Evolutionary conservation across 176 grass and related monocot genomes (phyloP), one percentile per base, ranked within the genome.

Genomic region (Rhynchospora breviuscula): DNA sequence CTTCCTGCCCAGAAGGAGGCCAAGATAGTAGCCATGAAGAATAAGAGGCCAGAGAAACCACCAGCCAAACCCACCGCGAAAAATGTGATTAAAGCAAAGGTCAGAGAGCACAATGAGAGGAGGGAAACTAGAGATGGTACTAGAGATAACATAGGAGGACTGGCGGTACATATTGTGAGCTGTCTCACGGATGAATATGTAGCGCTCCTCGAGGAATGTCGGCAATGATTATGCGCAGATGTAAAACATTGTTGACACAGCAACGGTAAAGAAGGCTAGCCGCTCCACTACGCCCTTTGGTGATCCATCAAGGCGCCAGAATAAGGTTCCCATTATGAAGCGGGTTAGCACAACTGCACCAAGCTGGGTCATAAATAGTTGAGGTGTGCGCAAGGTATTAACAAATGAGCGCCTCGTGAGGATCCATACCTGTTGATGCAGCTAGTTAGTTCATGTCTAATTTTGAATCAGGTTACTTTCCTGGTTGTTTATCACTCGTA

Each of bases 221-320:
- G 85, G 85, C 25, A 87, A 57, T 13, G 86, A 77, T 19, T 87
- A 69, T 40, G 86, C 80, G 72, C 80, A 83, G 6, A 78, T 83
- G 86, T 83, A 87, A 80, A 87, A 68, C 86, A 87, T 87, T 48
- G 69, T 83, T 9, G 68, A 84, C 69, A 87, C 81, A 8, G 79
- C 86, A 33, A 87, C 61, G 25, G 80, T 79, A 64, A 87, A 75
- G 67, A 87, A 84, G 15, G 66, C 80, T 8, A 87, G 80, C 5
- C 69, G 80, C 33, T 87, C 86, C 13, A 81, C 59, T 44, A 31
- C 69, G 0, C 85, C 85, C 46, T 83, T 79, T 12, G 86, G 86
- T 3, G 86, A 77, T 35, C 71, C 63, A 33, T 83, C 80, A 4
- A 78, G 68, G 11, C 48, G 43, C 80, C 86, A 77, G 69, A 87